These are phyloP conservation scores for Euclidium syriacum DNA, from an alignment of 345 rosid species.

Conservation along the genomic window DNA sequence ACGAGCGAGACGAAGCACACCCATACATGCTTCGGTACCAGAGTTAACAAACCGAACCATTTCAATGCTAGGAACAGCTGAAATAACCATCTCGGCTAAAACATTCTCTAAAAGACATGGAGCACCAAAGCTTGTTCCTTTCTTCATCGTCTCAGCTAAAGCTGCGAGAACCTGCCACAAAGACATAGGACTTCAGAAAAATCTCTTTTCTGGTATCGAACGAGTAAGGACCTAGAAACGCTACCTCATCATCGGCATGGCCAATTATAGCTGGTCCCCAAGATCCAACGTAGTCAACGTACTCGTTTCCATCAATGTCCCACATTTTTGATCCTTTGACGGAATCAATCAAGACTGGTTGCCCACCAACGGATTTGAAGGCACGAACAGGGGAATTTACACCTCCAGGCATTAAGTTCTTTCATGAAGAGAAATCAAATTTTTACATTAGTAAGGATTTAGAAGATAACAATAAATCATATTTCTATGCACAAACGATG, in stretches of 20 bases:
- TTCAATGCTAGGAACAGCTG: constrained; percentile 92
- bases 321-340: constrained; percentile 91
- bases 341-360: constrained; percentile 78
- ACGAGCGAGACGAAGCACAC: constrained; percentile 89
- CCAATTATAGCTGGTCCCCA: constrained; percentile 99
- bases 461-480: not conserved
- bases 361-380: constrained; percentile 95
- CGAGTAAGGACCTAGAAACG: not conserved
- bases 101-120: constrained; percentile 93
- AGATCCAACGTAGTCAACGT: constrained; percentile 92
- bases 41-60: constrained; percentile 95
- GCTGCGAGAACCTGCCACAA: constrained; percentile 73
- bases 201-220: not conserved
- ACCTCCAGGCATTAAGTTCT: constrained; percentile 98
- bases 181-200: not conserved
- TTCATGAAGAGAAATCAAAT: not conserved
- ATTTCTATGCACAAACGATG: not conserved
- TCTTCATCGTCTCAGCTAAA: constrained; percentile 84
- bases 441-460: not conserved
- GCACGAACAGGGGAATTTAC: constrained; percentile 97
- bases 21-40: constrained; percentile 97
- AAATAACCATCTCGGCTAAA: constrained; percentile 82
- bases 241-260: constrained; percentile 90
- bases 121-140: constrained; percentile 99
- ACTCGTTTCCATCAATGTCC: constrained; percentile 97